Base-by-base conservation (phyloP, 2,329 filamentous ascomycete species). In the Hypoxylon sp. region DNA sequence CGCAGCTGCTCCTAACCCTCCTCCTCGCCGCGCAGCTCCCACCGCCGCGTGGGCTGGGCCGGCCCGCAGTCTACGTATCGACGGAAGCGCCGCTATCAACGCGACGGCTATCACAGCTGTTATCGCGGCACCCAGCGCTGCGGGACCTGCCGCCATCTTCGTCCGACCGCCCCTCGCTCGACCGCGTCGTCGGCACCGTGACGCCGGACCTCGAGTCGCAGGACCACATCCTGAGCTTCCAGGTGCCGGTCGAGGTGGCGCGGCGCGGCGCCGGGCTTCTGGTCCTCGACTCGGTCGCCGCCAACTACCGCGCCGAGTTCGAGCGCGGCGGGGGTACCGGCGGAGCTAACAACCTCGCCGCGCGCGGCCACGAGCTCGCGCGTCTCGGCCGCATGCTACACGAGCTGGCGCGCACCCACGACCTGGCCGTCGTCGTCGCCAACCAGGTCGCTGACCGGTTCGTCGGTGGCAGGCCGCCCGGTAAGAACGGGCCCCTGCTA, bases 381-480 rank as follows among this genome's bases (percentile, higher is more conserved):
- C 87, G 88, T 24, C 79, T 97, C 2, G 91, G 94, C 29, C 84
- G 88, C 35, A 79, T 91, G 47, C 80, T 99, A 18, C 86, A 92
- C 29, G 83, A 88, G 33, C 78, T 98, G 1, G 95, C 95, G 1
- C 83, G 85, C 31, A 84, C 83, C 37, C 80, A 96, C 69, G 82
- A 88, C 63, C 79, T 97, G 41, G 93, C 92, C 20, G 82, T 99
- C 23, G 92, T 99, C 1, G 90, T 97, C 2, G 90, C 94, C 4
- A 99, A 99, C 72, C 95, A 99, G 74, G 94, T 99, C 24, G 90
- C 91, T 4, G 95, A 99, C 75, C 88, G 92, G 3, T 96, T 99
- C 67, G 24, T 66, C 37, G 61, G 67, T n/a, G n/a, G n/a, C n/a
- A n/a, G n/a, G n/a, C n/a, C n/a, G 20, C n/a, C 63, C 48, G 54